A percentile compares a stretch with the other conserved stretches of the same genome.
Evolutionary conservation across 495 filamentous ascomycete species (phyloP).

Genomic region (Immersiella caudata): DNA sequence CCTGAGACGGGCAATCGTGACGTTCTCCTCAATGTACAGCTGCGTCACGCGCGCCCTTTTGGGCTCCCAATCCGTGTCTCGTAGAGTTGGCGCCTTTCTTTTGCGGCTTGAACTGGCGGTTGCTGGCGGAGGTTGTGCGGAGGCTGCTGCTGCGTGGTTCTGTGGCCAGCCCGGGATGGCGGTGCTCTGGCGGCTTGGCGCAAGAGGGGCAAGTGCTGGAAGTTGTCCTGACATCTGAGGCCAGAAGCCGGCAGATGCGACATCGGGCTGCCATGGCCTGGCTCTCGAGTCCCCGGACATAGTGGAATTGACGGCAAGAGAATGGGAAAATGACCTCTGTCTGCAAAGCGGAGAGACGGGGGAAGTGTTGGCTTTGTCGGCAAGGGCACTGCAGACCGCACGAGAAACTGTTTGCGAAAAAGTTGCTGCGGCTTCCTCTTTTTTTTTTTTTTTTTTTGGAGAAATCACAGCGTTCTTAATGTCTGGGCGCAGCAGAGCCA

Average conservation of each 20-base stretch:
- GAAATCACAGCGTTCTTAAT: no score
- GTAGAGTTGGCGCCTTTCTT: conserved; percentile 6
- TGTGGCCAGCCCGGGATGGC: neutral
- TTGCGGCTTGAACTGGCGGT: conserved; percentile 1
- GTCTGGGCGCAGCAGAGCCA: no score
- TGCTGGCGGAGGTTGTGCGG: neutral
- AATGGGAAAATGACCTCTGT: neutral
- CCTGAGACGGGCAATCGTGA: neutral
- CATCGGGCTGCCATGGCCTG: neutral
- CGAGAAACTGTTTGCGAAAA: no score
- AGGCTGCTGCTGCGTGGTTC: neutral
- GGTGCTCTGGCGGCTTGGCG: neutral
- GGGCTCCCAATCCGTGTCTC: conserved; percentile 12
- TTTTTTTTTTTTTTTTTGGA: no score
- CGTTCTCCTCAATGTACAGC: neutral
- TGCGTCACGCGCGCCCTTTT: neutral
- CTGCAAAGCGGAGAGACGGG: neutral
- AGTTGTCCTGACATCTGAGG: neutral
- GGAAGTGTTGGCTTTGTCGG: neutral
- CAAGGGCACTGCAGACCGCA: no score
- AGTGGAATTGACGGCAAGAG: neutral
- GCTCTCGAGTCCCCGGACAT: neutral
- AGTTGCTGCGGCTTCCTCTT: no score
- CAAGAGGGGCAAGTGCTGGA: neutral
- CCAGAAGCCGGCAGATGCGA: neutral